Evolutionary conservation across 2,329 filamentous ascomycete genomes (phyloP).

Genomic region (Ophiostoma australiae): DNA sequence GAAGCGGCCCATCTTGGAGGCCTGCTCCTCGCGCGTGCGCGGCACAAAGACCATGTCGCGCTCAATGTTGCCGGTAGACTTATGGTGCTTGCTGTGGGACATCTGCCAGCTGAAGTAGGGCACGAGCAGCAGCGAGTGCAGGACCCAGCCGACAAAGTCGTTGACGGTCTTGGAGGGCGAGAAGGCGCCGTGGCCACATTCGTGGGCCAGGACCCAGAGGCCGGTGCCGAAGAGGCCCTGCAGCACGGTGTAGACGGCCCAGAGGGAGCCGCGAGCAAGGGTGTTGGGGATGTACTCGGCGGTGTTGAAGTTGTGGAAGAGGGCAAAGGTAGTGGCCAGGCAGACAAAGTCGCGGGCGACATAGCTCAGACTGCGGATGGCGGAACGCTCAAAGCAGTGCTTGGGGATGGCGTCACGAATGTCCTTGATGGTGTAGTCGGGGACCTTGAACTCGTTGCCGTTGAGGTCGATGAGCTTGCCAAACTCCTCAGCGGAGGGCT

Average conservation of each 20-base stretch:
- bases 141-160: conserved; percentile 85
- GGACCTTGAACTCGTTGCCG: conserved; percentile 88
- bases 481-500: conserved; percentile 49
- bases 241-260: conserved; percentile 65
- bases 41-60: conserved; percentile 99
- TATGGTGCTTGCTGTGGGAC: conserved; percentile 99
- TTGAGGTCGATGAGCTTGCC: conserved; percentile 81
- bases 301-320: conserved; percentile 86
- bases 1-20: conserved; percentile 66
- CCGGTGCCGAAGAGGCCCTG: conserved; percentile 94
- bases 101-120: conserved; percentile 99
- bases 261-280: conserved; percentile 59
- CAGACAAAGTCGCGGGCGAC: conserved; percentile 74
- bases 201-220: conserved; percentile 93
- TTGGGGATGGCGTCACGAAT: conserved; percentile 95
- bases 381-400: conserved; percentile 92
- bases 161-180: conserved; percentile 87
- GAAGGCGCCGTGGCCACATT: conserved; percentile 96
- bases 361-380: conserved; percentile 68
- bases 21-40: conserved; percentile 78
- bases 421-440: conserved; percentile 96
- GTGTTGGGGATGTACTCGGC: conserved; percentile 73
- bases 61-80: conserved; percentile 94
- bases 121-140: conserved; percentile 78
- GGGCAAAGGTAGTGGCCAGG: conserved; percentile 71